Evolutionary conservation across 345 rosid genomes (phyloP).

Genomic region (Acer campestre): DNA sequence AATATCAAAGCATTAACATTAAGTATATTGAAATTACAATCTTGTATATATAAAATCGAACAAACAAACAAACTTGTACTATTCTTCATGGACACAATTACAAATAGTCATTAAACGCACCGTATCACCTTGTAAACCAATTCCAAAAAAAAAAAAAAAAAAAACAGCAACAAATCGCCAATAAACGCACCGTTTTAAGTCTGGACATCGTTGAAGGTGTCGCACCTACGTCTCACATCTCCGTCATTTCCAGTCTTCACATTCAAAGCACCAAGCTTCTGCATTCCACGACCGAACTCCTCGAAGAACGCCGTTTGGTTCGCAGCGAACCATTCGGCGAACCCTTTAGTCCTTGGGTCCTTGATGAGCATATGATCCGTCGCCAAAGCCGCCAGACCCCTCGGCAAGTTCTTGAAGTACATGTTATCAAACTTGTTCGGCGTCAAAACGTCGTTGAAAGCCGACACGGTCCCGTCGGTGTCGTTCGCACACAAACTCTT

Average conservation of each 20-base stretch:
- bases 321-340: conserved; percentile 41
- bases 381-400: conserved; percentile 44
- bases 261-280: conserved; percentile 41
- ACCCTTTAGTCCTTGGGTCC: conserved; percentile 39
- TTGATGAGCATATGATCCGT: conserved; percentile 35
- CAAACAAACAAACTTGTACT: neutral
- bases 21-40: neutral
- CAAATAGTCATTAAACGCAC: neutral
- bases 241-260: conserved; percentile 48
- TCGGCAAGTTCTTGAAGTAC: conserved; percentile 47
- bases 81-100: neutral
- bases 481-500: conserved; percentile 37
- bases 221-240: conserved; percentile 59
- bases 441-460: conserved; percentile 58
- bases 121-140: neutral
- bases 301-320: conserved; percentile 44
- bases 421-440: conserved; percentile 58
- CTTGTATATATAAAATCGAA: neutral
- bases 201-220: conserved; percentile 34
- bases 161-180: too few species aligned
- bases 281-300: conserved; percentile 51
- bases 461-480: conserved; percentile 40
- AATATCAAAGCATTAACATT: neutral
- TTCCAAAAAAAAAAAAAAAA: neutral
- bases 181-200: neutral